These are phyloP conservation scores for Jaminaea rosea DNA, from an alignment of 1,284 basidiomycete species.

Conservation along the genomic window DNA sequence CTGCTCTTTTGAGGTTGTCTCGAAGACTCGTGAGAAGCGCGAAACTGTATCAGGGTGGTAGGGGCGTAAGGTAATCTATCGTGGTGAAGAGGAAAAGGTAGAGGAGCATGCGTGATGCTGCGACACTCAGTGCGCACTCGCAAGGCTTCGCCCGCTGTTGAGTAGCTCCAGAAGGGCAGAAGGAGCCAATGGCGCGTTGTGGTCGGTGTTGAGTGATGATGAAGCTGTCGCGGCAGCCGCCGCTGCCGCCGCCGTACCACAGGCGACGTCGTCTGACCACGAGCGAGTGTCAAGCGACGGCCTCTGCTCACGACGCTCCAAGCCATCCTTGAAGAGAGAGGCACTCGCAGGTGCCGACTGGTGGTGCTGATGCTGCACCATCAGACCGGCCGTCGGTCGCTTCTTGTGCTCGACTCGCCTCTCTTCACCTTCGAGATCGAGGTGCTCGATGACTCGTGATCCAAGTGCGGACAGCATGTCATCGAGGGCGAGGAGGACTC, in stretches of 20 bases:
- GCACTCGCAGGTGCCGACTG: slow-evolving; percentile 26
- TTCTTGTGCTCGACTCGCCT: slow-evolving; percentile 8
- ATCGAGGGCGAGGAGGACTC: slow-evolving; percentile 26
- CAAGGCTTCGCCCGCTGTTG: slow-evolving; percentile 1
- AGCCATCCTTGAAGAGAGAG: not conserved
- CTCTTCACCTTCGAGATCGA: not conserved
- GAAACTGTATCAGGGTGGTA: too few relatives aligned
- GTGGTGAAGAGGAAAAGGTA: too few relatives aligned
- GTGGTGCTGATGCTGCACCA: slow-evolving; percentile 18
- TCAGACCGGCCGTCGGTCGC: slow-evolving; percentile 11
- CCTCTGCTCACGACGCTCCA: not conserved
- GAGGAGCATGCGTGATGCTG: not conserved
- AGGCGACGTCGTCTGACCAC: not conserved
- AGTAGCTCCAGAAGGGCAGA: slow-evolving; percentile 8
- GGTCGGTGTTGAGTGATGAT: not conserved
- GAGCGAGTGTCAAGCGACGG: not conserved
- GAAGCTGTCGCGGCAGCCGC: not conserved
- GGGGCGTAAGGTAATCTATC: too few relatives aligned
- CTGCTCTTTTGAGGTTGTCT: too few relatives aligned
- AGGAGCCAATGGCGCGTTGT: slow-evolving; percentile 8
- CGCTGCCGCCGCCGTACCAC: not conserved
- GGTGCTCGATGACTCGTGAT: not conserved
- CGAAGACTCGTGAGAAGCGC: too few relatives aligned
- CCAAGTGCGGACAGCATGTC: slow-evolving; percentile 23
- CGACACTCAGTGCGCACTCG: slow-evolving; percentile 2